Base-by-base conservation (phyloP, 2,329 filamentous ascomycete genomes). In the Massarina eburnea region DNA sequence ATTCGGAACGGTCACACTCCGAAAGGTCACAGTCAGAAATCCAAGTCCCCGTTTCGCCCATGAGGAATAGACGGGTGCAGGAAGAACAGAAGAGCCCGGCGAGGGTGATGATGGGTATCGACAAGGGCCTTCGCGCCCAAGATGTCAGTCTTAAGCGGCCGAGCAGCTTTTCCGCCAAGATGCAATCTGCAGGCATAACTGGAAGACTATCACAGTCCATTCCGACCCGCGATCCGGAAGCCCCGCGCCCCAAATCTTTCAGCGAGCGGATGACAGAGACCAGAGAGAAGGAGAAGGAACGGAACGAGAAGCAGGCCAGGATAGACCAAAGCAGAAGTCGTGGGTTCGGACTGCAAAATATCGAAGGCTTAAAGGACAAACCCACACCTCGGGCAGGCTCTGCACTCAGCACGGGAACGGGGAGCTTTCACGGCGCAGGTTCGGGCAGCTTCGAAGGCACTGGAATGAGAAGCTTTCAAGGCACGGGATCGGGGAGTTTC, bases 131-230 rank as follows among this genome's bases (percentile, higher is more conserved):
- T 27, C 86, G 79, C 58, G 91, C 86, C 2, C 82, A 82, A 47
- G 90, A 96, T 59, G 79, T 97, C 24, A 96, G 91, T 3, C 73
- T 97, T 21, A 94, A 89, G 68, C 80, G 89, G 54, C 83, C 89
- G 3, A 77, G 83, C 36, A 65, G 51, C 51, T 47, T 51, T 15
- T 45, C 48, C 26, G 43, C 58, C 8, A 46, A 54, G 15, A 15
- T 22, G 17, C 48, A 39, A 14, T 21, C 42, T n/a, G 51, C 48
- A 20, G 48, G 39, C 15, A 34, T 47, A 14, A 36, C 39, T 12
- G 48, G 47, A 10, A 29, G 53, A 0, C 45, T 58, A 15, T 55
- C 59, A 2, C 56, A 63, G n/a, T 14, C 60, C 8, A 83, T 80
- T 54, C 77, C 82, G 2, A 47, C 55, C 3, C 47, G 50, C n/a